Evolutionary conservation across 2,329 filamentous ascomycete species (phyloP).

Genomic region (Phaeosphaeriaceae sp.): DNA sequence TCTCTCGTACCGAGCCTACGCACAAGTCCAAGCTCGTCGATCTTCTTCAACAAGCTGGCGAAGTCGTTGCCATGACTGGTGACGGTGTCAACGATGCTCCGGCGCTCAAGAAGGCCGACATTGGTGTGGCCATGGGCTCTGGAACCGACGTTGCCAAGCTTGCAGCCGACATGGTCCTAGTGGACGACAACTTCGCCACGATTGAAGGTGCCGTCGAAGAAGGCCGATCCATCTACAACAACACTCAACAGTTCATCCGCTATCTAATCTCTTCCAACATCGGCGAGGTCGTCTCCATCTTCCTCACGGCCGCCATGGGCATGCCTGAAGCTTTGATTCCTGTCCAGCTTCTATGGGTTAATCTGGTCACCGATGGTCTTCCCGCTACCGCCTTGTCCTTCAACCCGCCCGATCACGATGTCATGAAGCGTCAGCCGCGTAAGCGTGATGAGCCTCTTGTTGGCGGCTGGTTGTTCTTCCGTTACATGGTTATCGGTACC

Average conservation of each 20-base stretch:
- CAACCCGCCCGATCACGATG: constrained; percentile 97
- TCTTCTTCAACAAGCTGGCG: constrained; percentile 87
- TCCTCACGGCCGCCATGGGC: constrained; percentile 92
- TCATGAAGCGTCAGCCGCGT: constrained; percentile 91
- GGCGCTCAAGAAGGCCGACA: constrained; percentile 97
- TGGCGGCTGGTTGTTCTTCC: constrained; percentile 94
- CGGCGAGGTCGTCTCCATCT: constrained; percentile 98
- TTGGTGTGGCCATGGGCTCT: constrained; percentile 98
- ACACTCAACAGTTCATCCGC: constrained; percentile 99
- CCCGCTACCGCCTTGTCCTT: constrained; percentile 96
- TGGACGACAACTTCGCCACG: constrained; percentile 98
- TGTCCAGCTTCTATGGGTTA: constrained; percentile 98
- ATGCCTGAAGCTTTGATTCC: constrained; percentile 98
- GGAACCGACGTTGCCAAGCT: constrained; percentile 97
- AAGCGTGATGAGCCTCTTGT: constrained; percentile 94
- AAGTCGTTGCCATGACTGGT: constrained; percentile 99
- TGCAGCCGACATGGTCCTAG: constrained; percentile 97
- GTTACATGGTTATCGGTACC: constrained; percentile 93
- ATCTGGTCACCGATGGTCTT: constrained; percentile 95
- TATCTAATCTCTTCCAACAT: constrained; percentile 99
- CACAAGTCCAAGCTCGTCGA: constrained; percentile 99
- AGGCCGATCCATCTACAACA: constrained; percentile 98
- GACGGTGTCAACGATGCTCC: constrained; percentile 99
- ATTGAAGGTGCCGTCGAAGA: constrained; percentile 97
- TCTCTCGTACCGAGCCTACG: constrained; percentile 92